phyloP scores from a whole-genome alignment of 495 filamentous ascomycete species.

The Hypoxylon lienhwacheense region DNA sequence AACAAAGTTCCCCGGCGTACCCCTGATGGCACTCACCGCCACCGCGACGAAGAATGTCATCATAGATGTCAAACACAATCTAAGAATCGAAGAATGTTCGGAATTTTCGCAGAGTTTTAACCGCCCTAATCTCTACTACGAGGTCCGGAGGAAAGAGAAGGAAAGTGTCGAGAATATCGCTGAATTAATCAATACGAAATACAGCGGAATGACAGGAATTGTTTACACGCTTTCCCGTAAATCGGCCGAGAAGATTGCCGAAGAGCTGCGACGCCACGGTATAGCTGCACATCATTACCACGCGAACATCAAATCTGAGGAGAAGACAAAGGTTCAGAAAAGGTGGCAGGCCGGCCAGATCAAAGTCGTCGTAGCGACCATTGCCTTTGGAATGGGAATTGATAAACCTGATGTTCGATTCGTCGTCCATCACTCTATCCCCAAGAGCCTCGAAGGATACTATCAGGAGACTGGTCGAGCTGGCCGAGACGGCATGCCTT shows the following conservation, averaged over 20 bases:
- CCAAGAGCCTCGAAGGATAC: slow-evolving; percentile 96
- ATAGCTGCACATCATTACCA: slow-evolving; percentile 87
- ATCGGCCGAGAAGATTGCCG: slow-evolving; percentile 77
- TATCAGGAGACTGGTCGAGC: slow-evolving; percentile 97
- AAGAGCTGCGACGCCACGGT: slow-evolving; percentile 59
- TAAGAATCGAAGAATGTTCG: slow-evolving; percentile 75
- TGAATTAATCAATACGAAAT: slow-evolving; percentile 65
- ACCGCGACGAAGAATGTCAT: slow-evolving; percentile 94
- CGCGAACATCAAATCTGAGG: slow-evolving; percentile 66
- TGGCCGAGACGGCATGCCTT: slow-evolving; percentile 83
- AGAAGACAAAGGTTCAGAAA: slow-evolving; percentile 69
- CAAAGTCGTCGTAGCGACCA: slow-evolving; percentile 96
- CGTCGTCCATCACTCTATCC: slow-evolving; percentile 88
- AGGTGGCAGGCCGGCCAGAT: slow-evolving; percentile 77
- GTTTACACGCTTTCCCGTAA: slow-evolving; percentile 90
- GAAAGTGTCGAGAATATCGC: slow-evolving; percentile 67
- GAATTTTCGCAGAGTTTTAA: slow-evolving; percentile 92
- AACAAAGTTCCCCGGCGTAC: slow-evolving; percentile 69
- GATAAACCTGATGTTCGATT: slow-evolving; percentile 96
- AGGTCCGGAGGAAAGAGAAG: slow-evolving; percentile 62
- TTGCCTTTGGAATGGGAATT: slow-evolving; percentile 99
- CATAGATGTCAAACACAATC: slow-evolving; percentile 83
- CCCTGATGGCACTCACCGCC: slow-evolving; percentile 91
- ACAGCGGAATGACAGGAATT: slow-evolving; percentile 78
- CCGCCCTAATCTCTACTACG: slow-evolving; percentile 85